These are phyloP conservation scores for Chlorella sp. DNA, from an alignment of 139 green algal genomes.

Conservation along the genomic window DNA sequence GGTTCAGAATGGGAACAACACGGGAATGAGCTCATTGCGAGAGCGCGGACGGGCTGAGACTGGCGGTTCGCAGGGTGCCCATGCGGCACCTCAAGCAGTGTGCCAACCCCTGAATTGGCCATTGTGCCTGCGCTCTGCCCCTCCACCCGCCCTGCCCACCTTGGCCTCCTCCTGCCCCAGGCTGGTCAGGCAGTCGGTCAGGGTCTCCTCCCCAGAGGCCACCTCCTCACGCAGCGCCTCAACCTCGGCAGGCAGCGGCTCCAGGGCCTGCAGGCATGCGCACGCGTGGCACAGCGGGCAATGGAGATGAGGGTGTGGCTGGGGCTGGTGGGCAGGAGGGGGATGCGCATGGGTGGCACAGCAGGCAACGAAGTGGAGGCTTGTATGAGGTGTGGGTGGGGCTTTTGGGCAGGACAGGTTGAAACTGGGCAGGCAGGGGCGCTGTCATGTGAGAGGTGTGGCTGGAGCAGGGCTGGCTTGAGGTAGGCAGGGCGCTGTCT, in stretches of 20 bases:
- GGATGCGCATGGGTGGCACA: too few species aligned
- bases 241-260: slow-evolving; percentile 37
- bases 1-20: neutral
- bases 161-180: slow-evolving; percentile 43
- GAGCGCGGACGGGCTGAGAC: neutral
- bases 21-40: neutral
- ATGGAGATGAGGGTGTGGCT: neutral
- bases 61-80: too few species aligned
- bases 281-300: neutral
- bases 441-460: too few species aligned
- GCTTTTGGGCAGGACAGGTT: too few species aligned
- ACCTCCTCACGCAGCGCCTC: slow-evolving; percentile 40
- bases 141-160: neutral
- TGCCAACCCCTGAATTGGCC: too few species aligned
- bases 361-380: too few species aligned
- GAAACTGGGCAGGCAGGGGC: too few species aligned
- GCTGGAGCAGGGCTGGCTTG: too few species aligned
- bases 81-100: too few species aligned
- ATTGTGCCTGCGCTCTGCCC: too few species aligned
- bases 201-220: slow-evolving; percentile 32
- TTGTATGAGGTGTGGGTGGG: too few species aligned
- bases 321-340: neutral
- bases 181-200: slow-evolving; percentile 39
- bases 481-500: too few species aligned
- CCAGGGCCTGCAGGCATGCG: slow-evolving; percentile 16